Evolutionary conservation across 768 basidiomycete genomes (phyloP).

Genomic region (Termitomyces sp.): DNA sequence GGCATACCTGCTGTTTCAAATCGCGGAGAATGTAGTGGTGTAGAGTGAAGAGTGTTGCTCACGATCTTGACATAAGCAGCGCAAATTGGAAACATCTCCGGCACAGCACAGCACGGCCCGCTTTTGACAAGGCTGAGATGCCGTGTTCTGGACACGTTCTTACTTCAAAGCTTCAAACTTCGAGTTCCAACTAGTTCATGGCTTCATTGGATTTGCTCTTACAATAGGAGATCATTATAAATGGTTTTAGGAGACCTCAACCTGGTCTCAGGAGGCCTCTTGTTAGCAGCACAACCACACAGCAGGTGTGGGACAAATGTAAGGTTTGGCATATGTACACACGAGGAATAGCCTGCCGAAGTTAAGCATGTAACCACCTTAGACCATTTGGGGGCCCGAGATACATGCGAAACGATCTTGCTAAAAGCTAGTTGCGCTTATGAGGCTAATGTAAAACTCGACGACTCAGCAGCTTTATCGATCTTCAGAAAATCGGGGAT

Average conservation of each 20-base stretch:
- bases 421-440: neutral
- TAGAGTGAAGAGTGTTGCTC: neutral
- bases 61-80: neutral
- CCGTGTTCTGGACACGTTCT: neutral
- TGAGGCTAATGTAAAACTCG: neutral
- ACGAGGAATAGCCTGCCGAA: neutral
- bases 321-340: neutral
- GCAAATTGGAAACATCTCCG: slow-evolving; percentile 3
- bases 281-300: neutral
- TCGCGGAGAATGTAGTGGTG: slow-evolving; percentile 6
- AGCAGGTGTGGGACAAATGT: neutral
- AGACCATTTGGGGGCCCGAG: neutral
- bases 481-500: neutral
- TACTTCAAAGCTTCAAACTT: neutral
- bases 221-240: neutral
- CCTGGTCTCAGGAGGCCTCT: neutral
- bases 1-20: slow-evolving; percentile 11
- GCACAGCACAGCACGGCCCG: slow-evolving; percentile 1
- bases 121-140: neutral
- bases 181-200: neutral
- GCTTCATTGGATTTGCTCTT: neutral
- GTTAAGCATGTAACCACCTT: neutral
- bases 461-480: neutral
- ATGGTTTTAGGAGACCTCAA: neutral
- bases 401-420: neutral